A percentile compares a stretch with the other conserved stretches of the same genome.
These are phyloP conservation scores for Lepraria neglecta DNA, from an alignment of 495 filamentous ascomycete genomes.

Conservation along the genomic window DNA sequence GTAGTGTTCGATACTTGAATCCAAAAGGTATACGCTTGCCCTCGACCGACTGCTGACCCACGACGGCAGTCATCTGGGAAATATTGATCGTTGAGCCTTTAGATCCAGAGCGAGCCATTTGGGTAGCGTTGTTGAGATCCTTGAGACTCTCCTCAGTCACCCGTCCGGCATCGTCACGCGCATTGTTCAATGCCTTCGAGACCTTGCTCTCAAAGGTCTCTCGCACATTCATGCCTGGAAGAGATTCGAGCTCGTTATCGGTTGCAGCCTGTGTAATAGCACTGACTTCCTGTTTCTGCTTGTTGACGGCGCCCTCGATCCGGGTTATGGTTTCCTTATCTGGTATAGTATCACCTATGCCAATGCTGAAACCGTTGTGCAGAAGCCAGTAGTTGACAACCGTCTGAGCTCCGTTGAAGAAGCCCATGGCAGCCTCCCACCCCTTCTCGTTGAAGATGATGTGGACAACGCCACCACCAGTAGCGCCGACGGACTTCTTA, in stretches of 20 bases:
- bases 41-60: conserved; percentile 96
- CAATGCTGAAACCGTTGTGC: conserved; percentile 97
- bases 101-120: conserved; percentile 92
- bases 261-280: conserved; percentile 68
- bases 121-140: conserved; percentile 89
- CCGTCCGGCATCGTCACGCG: conserved; percentile 94
- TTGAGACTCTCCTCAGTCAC: conserved; percentile 84
- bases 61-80: conserved; percentile 96
- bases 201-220: conserved; percentile 97
- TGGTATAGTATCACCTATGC: conserved; percentile 97
- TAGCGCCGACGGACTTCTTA: conserved; percentile 91
- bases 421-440: conserved; percentile 71
- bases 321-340: conserved; percentile 72
- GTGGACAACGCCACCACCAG: conserved; percentile 82
- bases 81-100: conserved; percentile 99
- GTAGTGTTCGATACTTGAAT: conserved; percentile 95
- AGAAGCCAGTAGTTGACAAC: conserved; percentile 96
- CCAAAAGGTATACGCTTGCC: conserved; percentile 99
- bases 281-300: conserved; percentile 73
- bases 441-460: conserved; percentile 95
- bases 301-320: conserved; percentile 70
- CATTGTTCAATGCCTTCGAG: conserved; percentile 84
- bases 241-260: conserved; percentile 73
- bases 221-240: conserved; percentile 96
- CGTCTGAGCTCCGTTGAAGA: conserved; percentile 90